phyloP scores from a whole-genome alignment of 148 eudicot species.

The Dianthus caryophyllus region DNA sequence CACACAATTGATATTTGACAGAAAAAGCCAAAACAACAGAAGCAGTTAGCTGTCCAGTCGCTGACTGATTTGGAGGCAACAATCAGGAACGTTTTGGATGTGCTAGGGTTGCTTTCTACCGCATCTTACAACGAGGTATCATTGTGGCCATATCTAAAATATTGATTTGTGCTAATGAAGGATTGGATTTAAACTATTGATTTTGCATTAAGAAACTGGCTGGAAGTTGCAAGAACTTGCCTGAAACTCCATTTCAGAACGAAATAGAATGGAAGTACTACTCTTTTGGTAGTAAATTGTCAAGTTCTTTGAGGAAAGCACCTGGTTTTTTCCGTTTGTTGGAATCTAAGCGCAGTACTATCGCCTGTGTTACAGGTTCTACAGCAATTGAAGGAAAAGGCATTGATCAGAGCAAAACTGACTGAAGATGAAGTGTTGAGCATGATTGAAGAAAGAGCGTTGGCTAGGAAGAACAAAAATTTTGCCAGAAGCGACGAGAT shows the following conservation, averaged over 20 bases:
- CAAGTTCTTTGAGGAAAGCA: too few relatives aligned
- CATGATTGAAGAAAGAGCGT: constrained; percentile 54
- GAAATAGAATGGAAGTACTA: too few relatives aligned
- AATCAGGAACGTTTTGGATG: constrained; percentile 48
- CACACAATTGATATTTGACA: constrained; percentile 22
- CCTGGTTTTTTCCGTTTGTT: neutral
- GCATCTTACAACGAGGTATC: constrained; percentile 59
- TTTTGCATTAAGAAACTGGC: too few relatives aligned
- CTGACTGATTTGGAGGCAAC: constrained; percentile 48
- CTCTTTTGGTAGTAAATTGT: too few relatives aligned
- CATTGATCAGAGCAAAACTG: constrained; percentile 53
- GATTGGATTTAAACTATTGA: too few relatives aligned
- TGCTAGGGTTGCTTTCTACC: constrained; percentile 61
- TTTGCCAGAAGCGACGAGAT: constrained; percentile 56
- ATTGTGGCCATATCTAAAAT: neutral
- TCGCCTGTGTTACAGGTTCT: constrained; percentile 46
- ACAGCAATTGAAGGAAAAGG: constrained; percentile 69
- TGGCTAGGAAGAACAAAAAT: constrained; percentile 65
- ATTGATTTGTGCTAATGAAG: too few relatives aligned
- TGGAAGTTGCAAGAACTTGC: too few relatives aligned
- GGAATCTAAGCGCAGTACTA: neutral
- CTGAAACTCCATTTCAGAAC: too few relatives aligned
- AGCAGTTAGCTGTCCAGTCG: constrained; percentile 36
- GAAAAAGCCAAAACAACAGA: constrained; percentile 68
- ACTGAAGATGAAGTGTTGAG: constrained; percentile 51